Evolutionary conservation across 495 filamentous ascomycete species (phyloP), one percentile per base, ranked within the genome.

Genomic region (Trichoderma erinaceum): DNA sequence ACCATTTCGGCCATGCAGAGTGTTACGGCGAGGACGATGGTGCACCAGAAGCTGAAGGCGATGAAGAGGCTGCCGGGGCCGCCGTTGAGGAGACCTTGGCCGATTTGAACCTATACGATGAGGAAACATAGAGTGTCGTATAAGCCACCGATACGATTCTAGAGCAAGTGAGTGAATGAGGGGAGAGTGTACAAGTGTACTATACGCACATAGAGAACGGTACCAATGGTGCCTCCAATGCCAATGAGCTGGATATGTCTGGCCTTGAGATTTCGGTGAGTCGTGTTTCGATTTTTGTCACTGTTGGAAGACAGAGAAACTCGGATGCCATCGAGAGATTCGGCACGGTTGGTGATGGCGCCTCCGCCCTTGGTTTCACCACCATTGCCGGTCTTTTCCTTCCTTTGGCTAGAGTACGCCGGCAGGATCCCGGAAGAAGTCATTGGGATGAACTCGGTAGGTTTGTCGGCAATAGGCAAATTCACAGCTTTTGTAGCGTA

Each of bases 51-150:
- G 65, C 65, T 84, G 73, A 92, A 93, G 16, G 89, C 92, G 43
- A 95, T 75, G 71, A 94, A 92, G 68, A 94, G 77, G 70, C 86
- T 90, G 2, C 73, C 91, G 23, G 92, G 92, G 0, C 92, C 92
- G 52, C 91, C 91, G 41, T 90, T 80, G 27, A 89, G 78, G 65
- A 93, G 72, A 1, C 84, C 84, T 25, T 77, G 79, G 21, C 91
- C 92, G 66, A 95, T 92, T 69, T 89, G 65, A 32, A 66, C 65
- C 65, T 66, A 38, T 3, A 46, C 38, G 5, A n/a, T 12, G 23
- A 44, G 82, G 11, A 91, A 87, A 72, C 88, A 65, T 12, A 25
- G 25, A 56, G n/a, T 21, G 12, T 11, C 63, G 63, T 32, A 41
- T 21, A 21, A 65, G 27, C 63, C 41, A 25, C 4, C 23, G 13